Evolutionary conservation across 305 asterid genomes (phyloP).

Genomic region (Fraxinus paxiana): DNA sequence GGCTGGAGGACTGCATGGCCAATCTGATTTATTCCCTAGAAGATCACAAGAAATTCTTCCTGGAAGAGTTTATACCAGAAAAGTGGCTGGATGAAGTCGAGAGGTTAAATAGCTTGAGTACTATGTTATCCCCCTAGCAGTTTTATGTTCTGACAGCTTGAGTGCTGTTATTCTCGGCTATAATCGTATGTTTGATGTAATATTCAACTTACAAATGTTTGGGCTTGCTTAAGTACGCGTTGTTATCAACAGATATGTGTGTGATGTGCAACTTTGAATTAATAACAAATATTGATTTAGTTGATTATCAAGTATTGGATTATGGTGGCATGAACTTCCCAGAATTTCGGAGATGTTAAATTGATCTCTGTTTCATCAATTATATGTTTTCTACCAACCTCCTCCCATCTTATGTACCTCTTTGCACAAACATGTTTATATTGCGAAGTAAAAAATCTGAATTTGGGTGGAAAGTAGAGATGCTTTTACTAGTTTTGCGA

Average conservation of each 20-base stretch:
- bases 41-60: constrained; percentile 51
- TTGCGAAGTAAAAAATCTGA: background rate
- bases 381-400: background rate
- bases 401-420: background rate
- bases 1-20: constrained; percentile 91
- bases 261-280: background rate
- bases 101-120: background rate
- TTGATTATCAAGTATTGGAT: background rate
- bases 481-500: background rate
- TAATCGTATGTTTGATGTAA: background rate
- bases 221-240: background rate
- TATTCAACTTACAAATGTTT: background rate
- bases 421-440: background rate
- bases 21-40: constrained; percentile 45
- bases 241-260: background rate
- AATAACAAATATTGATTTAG: background rate
- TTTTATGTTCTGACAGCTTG: background rate
- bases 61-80: constrained; percentile 41
- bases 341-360: background rate
- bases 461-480: background rate
- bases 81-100: constrained; percentile 48
- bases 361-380: background rate
- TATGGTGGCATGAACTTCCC: background rate
- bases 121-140: background rate
- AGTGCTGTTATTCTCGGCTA: background rate